Conservation (phyloP, 176 grass and related monocot genomes). For the Juncus inflexus region DNA sequence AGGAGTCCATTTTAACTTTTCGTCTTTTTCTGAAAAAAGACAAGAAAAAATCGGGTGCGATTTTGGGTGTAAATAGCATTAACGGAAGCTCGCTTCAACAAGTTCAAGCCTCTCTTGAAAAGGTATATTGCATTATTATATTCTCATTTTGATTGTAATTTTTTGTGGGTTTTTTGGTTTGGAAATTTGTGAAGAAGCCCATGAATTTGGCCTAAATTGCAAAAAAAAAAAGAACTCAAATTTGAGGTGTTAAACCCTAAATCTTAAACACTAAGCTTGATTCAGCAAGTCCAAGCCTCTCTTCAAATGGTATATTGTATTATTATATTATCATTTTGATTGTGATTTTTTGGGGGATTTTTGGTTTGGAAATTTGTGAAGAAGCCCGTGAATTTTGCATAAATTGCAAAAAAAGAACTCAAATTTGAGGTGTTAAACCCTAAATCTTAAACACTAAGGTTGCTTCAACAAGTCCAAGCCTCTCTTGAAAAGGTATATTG, state of each 20-base stretch:
- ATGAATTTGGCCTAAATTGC: neutral
- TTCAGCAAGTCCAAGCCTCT: constrained; percentile 87
- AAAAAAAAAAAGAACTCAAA: no score
- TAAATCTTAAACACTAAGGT: constrained; percentile 19
- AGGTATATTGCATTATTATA: constrained; percentile 38
- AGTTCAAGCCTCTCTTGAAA: constrained; percentile 85
- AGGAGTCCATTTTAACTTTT: constrained; percentile 89
- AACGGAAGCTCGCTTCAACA: constrained; percentile 70
- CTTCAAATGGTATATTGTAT: constrained; percentile 59
- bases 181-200: neutral
- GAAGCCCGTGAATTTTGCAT: neutral
- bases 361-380: neutral
- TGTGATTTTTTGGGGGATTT: neutral
- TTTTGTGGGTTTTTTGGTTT: neutral
- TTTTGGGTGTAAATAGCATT: constrained; percentile 48
- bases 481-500: constrained; percentile 75
- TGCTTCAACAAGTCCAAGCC: constrained; percentile 78
- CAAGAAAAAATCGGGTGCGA: constrained; percentile 63
- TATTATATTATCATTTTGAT: neutral
- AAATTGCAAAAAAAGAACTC: neutral
- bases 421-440: no score
- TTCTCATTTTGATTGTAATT: neutral
- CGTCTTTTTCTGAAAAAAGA: constrained; percentile 81
- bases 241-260: no score
- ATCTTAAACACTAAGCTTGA: constrained; percentile 29